Evolutionary conservation across 139 green algal species (phyloP), one percentile per base, ranked within the genome.

Genomic region (Parachlorella kessleri): DNA sequence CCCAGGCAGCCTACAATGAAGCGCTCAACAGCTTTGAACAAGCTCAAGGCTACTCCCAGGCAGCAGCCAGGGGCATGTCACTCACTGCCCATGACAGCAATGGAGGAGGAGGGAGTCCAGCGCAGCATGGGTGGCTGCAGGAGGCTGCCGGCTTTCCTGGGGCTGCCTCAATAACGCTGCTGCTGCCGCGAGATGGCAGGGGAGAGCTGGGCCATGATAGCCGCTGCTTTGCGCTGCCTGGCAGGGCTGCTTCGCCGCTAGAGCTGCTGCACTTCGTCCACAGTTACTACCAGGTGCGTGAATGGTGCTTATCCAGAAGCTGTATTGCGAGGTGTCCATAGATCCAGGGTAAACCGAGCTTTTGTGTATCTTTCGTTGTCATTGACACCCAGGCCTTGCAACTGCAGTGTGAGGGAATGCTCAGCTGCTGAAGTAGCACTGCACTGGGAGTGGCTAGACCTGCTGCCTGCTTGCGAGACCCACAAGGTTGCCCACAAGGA

Each of bases 151-250:
- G 68, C 65, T 39, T 81, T 4, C 26, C 21, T 4, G 75, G 75
- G 7, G 32, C 24, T 5, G 75, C 28, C 9, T 14, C 41, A 9
- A 32, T 85, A 14, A 85, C 81, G 42, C 59, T 85, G 59, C 70
- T 85, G 64, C 33, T 85, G n/a, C 81, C 81, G 10, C 53, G 79
- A 2, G 81, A 85, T 28, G 68, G 63, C 0, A 9, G 37, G 2
- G 81, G 81, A 2, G 70, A 73, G 21, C 69, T 72, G 35, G 81
- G 81, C 2, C 55, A 77, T 28, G 40, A 72, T 24, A 82, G 64
- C 23, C 75, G 69, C 23, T 38, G 24, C 36, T 24, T 79, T 28
- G 23, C 64, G 54, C n/a, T 85, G 40, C 38, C 68, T 24, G 21
- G 9, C 36, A 23, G 23, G 4, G 28, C 30, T 2, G 55, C 30